These are phyloP conservation scores for Phlebiopsis flavidoalba DNA, from an alignment of 768 basidiomycete species.

Conservation along the genomic window DNA sequence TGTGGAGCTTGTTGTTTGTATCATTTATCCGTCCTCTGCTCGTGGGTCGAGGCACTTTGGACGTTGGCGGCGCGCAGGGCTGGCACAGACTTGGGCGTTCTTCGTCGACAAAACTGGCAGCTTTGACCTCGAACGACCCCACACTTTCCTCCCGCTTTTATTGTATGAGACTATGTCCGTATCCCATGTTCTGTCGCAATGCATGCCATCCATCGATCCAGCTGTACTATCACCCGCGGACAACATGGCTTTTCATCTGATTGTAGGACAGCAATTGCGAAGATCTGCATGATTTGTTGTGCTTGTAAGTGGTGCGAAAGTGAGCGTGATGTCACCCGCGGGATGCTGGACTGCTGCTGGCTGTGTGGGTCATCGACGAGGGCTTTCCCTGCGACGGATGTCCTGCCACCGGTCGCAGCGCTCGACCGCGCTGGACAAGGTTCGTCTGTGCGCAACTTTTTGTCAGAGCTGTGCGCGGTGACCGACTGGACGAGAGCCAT, in stretches of 20 bases:
- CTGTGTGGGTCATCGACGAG: background rate
- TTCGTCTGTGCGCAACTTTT: background rate
- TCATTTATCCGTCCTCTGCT: slow-evolving; percentile 4
- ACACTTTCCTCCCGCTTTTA: slow-evolving; percentile 11
- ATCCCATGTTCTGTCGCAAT: slow-evolving; percentile 21
- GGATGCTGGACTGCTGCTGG: background rate
- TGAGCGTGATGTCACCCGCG: background rate
- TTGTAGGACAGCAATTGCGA: background rate
- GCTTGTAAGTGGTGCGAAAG: background rate
- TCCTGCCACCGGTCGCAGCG: background rate
- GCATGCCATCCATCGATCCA: slow-evolving; percentile 16
- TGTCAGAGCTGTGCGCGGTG: slow-evolving; percentile 2
- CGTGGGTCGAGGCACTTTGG: slow-evolving; percentile 11
- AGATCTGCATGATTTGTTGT: slow-evolving; percentile 1
- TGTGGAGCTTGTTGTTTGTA: slow-evolving; percentile 2
- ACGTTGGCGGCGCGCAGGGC: slow-evolving; percentile 11
- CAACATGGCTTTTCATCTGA: too few relatives aligned
- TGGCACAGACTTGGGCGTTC: slow-evolving; percentile 14
- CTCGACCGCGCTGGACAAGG: background rate
- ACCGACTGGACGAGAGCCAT: background rate
- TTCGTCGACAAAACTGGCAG: slow-evolving; percentile 18
- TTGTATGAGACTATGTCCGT: slow-evolving; percentile 25
- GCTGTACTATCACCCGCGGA: background rate
- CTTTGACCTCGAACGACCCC: slow-evolving; percentile 16
- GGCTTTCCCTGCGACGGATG: background rate